Percentiles rank a stretch among this genome's conserved stretches.
Evolutionary conservation across 257 asterid species (phyloP).

Genomic region (Ballota nigra): DNA sequence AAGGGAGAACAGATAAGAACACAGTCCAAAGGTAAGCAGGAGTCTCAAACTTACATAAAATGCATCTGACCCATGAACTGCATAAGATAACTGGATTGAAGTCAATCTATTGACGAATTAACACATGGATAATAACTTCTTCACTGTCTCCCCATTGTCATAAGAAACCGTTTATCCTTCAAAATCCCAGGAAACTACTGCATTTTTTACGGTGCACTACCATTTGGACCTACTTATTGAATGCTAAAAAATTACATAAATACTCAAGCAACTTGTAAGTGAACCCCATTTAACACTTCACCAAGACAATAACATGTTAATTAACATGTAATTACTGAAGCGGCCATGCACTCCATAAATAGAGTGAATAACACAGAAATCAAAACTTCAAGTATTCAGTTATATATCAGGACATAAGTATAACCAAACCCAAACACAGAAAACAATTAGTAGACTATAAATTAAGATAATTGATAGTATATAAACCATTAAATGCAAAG

Average conservation of each 20-base stretch:
- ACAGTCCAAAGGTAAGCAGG: slow-evolving; percentile 10
- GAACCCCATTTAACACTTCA: slow-evolving; percentile 13
- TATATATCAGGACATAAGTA: background rate
- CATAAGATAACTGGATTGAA: slow-evolving; percentile 16
- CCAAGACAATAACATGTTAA: slow-evolving; percentile 10
- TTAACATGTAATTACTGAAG: slow-evolving; percentile 14
- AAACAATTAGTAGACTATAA: background rate
- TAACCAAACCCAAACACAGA: background rate
- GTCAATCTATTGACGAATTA: slow-evolving; percentile 9
- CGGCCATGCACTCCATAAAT: slow-evolving; percentile 2
- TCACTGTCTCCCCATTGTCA: slow-evolving; percentile 10
- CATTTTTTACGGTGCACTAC: slow-evolving; percentile 14
- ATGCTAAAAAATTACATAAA: slow-evolving; percentile 6
- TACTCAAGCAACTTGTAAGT: slow-evolving; percentile 24
- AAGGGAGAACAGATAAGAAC: slow-evolving; percentile 18
- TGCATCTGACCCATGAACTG: slow-evolving; percentile 5
- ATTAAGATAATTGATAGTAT: background rate
- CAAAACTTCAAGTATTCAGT: background rate
- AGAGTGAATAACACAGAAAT: slow-evolving; percentile 5
- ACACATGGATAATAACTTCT: slow-evolving; percentile 14
- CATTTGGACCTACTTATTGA: slow-evolving; percentile 4
- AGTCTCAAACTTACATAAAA: slow-evolving; percentile 13
- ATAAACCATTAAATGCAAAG: background rate
- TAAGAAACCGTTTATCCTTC: slow-evolving; percentile 5
- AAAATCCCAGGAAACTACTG: background rate